Evolutionary conservation across 23 red algal genomes (phyloP).

Genomic region (Chondrus crispus): DNA sequence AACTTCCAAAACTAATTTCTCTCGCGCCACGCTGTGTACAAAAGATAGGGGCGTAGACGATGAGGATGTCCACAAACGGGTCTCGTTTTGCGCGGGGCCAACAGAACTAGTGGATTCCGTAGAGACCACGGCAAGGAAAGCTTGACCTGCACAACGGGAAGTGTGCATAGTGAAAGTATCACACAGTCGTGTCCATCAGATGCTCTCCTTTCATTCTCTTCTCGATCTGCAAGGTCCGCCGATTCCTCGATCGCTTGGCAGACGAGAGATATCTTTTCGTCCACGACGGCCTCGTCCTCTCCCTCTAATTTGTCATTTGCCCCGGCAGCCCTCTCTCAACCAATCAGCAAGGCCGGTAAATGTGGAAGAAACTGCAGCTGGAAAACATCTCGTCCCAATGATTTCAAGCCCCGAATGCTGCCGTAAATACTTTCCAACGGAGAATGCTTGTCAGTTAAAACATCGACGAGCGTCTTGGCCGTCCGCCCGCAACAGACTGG

Average conservation of each 20-base stretch:
- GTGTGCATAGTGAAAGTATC: too few relatives aligned
- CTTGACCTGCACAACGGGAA: too few relatives aligned
- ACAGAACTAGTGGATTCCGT: conserved; percentile 38
- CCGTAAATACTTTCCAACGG: conserved; percentile 24
- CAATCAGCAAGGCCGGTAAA: conserved; percentile 23
- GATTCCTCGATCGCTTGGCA: background rate
- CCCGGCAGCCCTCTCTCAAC: background rate
- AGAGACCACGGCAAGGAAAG: too few relatives aligned
- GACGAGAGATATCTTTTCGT: background rate
- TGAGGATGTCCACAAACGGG: conserved; percentile 27
- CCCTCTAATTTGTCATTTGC: background rate
- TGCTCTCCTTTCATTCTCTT: conserved; percentile 24
- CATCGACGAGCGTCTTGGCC: conserved; percentile 34
- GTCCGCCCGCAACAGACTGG: background rate
- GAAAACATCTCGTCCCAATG: conserved; percentile 34
- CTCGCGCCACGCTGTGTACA: background rate
- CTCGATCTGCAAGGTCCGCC: background rate
- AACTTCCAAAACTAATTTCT: too few relatives aligned
- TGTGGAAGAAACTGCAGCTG: conserved; percentile 35
- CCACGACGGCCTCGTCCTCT: background rate
- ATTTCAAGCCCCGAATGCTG: conserved; percentile 32
- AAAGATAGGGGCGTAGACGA: conserved; percentile 22
- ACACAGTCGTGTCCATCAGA: too few relatives aligned
- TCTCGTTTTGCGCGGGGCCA: conserved; percentile 55
- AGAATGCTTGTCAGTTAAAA: conserved; percentile 8